Percentiles rank a stretch among this genome's conserved stretches.
phyloP scores from a whole-genome alignment of 2,329 filamentous ascomycete genomes.

The Sporothrix phasma region DNA sequence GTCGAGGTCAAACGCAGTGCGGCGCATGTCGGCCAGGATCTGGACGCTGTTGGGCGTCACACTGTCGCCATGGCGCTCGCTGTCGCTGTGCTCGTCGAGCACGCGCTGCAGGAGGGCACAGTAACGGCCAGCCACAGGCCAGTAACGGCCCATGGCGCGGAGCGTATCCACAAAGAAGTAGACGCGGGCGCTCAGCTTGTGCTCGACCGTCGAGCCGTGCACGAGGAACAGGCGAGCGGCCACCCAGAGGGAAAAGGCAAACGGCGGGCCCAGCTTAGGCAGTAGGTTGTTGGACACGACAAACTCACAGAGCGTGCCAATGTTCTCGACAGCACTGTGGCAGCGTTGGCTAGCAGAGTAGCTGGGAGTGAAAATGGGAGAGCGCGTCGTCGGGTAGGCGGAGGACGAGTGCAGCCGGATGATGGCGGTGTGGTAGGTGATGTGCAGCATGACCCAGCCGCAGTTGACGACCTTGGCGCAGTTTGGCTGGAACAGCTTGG shows the following conservation, averaged over 20 bases:
- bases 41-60: conserved; percentile 74
- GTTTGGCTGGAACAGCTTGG: conserved; percentile 62
- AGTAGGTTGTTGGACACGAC: conserved; percentile 67
- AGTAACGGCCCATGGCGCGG: conserved; percentile 68
- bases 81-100: conserved; percentile 75
- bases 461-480: conserved; percentile 63
- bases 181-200: conserved; percentile 70
- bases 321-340: conserved; percentile 71
- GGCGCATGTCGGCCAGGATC: conserved; percentile 83
- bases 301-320: conserved; percentile 67
- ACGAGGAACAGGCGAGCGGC: conserved; percentile 78
- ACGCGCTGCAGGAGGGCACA: conserved; percentile 70
- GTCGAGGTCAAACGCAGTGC: conserved; percentile 83
- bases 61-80: conserved; percentile 61
- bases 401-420: conserved; percentile 87
- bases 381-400: conserved; percentile 81
- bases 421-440: conserved; percentile 79
- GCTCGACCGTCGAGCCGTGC: conserved; percentile 81
- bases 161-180: conserved; percentile 74
- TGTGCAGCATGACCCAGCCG: conserved; percentile 84
- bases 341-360: conserved; percentile 79
- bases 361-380: conserved; percentile 79
- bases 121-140: conserved; percentile 79
- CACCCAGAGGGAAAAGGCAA: conserved; percentile 89
- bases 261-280: conserved; percentile 74